Base-by-base conservation (phyloP, 2,329 filamentous ascomycete species). In the Talaromyces sp. region DNA sequence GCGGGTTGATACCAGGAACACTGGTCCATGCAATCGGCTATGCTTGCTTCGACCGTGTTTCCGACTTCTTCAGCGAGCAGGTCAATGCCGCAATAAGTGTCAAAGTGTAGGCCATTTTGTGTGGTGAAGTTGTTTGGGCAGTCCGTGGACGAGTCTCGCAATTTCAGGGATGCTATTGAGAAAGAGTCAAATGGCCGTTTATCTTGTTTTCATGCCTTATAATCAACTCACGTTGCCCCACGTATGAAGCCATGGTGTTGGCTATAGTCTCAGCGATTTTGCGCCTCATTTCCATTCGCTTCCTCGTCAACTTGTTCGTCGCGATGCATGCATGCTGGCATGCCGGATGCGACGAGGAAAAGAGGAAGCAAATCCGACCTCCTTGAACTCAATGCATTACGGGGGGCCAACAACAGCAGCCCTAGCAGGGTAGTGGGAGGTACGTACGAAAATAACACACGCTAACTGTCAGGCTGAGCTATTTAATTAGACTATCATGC, bases 81-180 rank as follows among this genome's bases (percentile, higher is more conserved):
- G 40, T 64, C 62, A 8, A 19, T 13, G 19, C 62, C 62, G 40
- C 62, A 64, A 13, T 38, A 59, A 22, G 43, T 59, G 40, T 43
- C 15, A 31, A 64, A 64, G 5, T 59, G 40, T 13, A 64, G 47
- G 43, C 62, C 62, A 58, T 64, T 64, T 11, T 36, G 38, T 8
- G 51, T 38, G 10, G 29, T 47, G 17, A 31, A 64, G 25, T 22
- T 49, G 36, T n/a, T 1, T 10, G 54, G 38, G 54, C 62, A 64
- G 19, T 59, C 40, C 2, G 38, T 29, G 19, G 62, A 38, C 17
- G 38, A 22, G n/a, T 38, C 53, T 47, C 62, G 53, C 13, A 40
- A 40, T 22, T 40, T 34, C n/a, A 59, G 22, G 19, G 36, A 49
- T 31, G 29, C 27, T 40, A 36, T 31, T 17, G 2, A 19, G 10